Conservation (phyloP, 1,284 basidiomycete species). For the Boletus mariae region DNA sequence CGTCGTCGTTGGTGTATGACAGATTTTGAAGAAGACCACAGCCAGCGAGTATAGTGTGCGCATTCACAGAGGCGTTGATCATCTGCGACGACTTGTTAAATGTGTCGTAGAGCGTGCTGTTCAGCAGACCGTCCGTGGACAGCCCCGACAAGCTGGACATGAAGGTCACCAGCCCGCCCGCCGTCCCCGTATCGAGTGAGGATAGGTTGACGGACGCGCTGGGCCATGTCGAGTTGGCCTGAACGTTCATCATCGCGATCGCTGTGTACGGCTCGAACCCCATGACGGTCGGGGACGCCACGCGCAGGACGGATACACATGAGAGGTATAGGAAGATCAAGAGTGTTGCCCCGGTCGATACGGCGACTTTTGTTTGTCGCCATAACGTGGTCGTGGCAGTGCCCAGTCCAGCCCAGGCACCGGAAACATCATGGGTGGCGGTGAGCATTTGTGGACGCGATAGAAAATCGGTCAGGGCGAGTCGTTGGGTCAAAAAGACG, state of each 20-base stretch:
- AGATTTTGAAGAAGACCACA: neutral
- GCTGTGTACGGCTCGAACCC: slow-evolving; percentile 1
- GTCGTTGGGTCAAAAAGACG: slow-evolving; percentile 5
- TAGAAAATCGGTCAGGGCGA: neutral
- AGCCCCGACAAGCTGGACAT: neutral
- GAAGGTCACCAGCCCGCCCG: neutral
- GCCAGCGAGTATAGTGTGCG: neutral
- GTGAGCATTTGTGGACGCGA: slow-evolving; percentile 1
- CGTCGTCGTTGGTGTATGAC: neutral
- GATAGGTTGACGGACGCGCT: neutral
- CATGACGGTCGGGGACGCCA: slow-evolving; percentile 4
- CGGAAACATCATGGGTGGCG: slow-evolving; percentile 3
- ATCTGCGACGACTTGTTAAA: neutral
- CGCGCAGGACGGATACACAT: slow-evolving; percentile 1
- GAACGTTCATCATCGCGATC: neutral
- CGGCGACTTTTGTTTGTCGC: slow-evolving; percentile 2
- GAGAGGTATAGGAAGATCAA: slow-evolving; percentile 1
- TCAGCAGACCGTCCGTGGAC: neutral
- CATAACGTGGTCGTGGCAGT: slow-evolving; percentile 3
- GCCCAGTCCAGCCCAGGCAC: slow-evolving; percentile 5
- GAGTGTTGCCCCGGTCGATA: neutral
- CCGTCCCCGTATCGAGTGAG: neutral
- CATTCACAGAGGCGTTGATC: neutral
- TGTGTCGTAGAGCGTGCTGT: neutral
- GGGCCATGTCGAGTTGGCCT: neutral